A percentile compares a stretch with the other conserved stretches of the same genome.
Evolutionary conservation across 176 grass and related monocot genomes (phyloP).

Genomic region (Oryza brachyantha): DNA sequence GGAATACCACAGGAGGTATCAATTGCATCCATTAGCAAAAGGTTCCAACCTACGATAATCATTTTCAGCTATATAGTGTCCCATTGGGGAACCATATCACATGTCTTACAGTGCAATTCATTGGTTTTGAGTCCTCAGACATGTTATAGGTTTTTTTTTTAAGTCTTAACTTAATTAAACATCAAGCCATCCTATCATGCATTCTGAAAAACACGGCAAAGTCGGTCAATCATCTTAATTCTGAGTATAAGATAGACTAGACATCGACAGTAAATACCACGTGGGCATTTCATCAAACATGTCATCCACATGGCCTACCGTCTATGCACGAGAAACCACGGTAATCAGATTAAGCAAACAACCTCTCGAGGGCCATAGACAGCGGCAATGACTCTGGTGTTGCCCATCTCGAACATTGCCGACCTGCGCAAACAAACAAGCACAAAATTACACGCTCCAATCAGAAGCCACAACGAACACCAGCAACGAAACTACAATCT

Average conservation of each 20-base stretch:
- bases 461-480: slow-evolving; percentile 10
- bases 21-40: neutral
- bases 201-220: neutral
- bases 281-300: slow-evolving; percentile 25
- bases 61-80: neutral
- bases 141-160: neutral
- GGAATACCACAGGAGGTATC: neutral
- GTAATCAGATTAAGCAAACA: neutral
- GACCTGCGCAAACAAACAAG: slow-evolving; percentile 46
- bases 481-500: neutral
- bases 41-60: neutral
- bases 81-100: neutral
- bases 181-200: too few relatives aligned
- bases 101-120: neutral
- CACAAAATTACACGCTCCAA: neutral
- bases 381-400: slow-evolving; percentile 86
- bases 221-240: neutral
- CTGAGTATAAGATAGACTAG: neutral
- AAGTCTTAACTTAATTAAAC: too few relatives aligned
- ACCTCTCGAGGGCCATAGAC: slow-evolving; percentile 92
- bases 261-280: neutral
- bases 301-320: neutral
- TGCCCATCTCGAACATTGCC: slow-evolving; percentile 95
- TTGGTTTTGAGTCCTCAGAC: neutral
- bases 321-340: neutral